Conservation (phyloP, 345 rosid species). For the Pistacia integerrima region DNA sequence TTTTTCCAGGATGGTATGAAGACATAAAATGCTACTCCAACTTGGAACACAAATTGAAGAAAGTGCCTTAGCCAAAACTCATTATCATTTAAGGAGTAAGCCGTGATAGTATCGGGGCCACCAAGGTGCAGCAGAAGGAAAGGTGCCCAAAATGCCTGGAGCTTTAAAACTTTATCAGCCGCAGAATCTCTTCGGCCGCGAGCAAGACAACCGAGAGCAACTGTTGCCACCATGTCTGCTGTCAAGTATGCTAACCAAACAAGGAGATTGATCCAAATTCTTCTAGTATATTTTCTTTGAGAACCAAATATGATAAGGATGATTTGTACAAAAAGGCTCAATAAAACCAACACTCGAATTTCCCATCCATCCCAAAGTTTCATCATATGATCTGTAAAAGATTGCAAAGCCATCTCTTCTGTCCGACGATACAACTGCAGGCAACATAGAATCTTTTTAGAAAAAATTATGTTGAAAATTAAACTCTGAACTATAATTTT, state of each 20-base stretch:
- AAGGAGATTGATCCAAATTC: neutral
- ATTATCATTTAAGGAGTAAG: no score
- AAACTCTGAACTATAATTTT: no score
- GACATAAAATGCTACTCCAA: constrained; percentile 28
- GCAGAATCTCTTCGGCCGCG: neutral
- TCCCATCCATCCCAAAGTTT: no score
- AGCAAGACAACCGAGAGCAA: constrained; percentile 5
- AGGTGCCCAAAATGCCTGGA: constrained; percentile 22
- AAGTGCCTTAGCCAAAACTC: no score
- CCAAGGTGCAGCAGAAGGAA: no score
- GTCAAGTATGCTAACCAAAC: constrained; percentile 20
- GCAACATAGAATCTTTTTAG: no score
- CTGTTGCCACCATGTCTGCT: constrained; percentile 23
- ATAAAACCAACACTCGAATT: constrained; percentile 8
- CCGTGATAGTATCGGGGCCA: no score
- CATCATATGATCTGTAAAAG: no score
- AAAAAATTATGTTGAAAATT: no score
- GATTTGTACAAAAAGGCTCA: constrained; percentile 7
- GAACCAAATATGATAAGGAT: neutral
- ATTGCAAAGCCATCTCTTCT: no score
- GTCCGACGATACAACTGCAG: no score
- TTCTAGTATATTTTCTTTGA: neutral
- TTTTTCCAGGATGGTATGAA: constrained; percentile 12
- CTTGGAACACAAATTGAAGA: constrained; percentile 6
- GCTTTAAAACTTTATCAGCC: no score